phyloP scores from a whole-genome alignment of 441 rosid genomes.

The Erodium texanum region DNA sequence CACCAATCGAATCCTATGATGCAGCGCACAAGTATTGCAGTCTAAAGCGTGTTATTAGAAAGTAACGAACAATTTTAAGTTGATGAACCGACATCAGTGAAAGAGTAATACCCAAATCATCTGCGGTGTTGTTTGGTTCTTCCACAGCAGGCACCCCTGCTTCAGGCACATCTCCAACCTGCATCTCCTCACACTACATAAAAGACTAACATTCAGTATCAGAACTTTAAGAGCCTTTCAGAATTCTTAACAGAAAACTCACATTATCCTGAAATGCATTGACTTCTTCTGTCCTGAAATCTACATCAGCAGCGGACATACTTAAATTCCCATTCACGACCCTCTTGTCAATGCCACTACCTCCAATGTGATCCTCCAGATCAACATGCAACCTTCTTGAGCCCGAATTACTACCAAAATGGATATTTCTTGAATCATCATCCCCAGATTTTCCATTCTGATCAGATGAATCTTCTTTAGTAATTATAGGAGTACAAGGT shows the following conservation, averaged over 20 bases:
- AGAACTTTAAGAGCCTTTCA: conserved; percentile 6
- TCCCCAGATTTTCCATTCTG: neutral
- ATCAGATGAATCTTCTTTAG: neutral
- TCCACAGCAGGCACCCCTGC: conserved; percentile 22
- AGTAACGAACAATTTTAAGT: neutral
- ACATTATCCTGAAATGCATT: conserved; percentile 25
- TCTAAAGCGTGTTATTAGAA: neutral
- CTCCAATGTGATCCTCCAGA: conserved; percentile 16
- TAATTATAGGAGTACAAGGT: neutral
- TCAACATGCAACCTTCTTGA: conserved; percentile 15
- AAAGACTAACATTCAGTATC: conserved; percentile 13
- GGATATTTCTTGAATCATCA: conserved; percentile 4
- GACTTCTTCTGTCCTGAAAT: conserved; percentile 18
- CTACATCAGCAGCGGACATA: conserved; percentile 16
- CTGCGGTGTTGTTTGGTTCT: conserved; percentile 15
- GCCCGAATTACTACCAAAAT: conserved; percentile 15
- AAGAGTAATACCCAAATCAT: conserved; percentile 28
- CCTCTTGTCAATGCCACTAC: conserved; percentile 9
- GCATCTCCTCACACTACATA: conserved; percentile 19
- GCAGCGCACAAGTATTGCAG: neutral
- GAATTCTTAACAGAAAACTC: conserved; percentile 11
- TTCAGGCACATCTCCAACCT: conserved; percentile 26
- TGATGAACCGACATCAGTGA: conserved; percentile 7
- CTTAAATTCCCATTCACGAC: conserved; percentile 18
- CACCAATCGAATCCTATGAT: neutral